Base-by-base conservation (phyloP, 768 basidiomycete genomes). In the Suillus paluster region DNA sequence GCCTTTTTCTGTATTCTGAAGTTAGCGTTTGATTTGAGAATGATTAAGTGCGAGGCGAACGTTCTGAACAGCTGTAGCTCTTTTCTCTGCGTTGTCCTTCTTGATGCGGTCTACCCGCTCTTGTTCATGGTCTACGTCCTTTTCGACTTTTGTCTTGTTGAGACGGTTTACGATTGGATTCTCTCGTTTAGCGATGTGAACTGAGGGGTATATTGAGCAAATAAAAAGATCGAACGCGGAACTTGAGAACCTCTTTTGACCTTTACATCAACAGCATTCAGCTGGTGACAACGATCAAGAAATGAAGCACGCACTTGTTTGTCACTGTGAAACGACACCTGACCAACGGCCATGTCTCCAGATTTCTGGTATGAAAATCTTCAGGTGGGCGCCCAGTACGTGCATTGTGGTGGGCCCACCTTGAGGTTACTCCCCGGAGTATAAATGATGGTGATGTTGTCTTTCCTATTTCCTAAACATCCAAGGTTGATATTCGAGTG, bases 321-420 rank as follows among this genome's bases (percentile, higher is more conserved):
- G 70, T 97, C 94, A 60, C 81, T 91, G 66, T 98, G 92, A 74
- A 99, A 99, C 0, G 94, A 92, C 0, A 99, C 97, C 70, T 95
- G 91, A 0, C 97, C 97, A 4, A 97, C 89, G 3, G 94, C 95
- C 95, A 97, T 98, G 71, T 97, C 95, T 4, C 97, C 97, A 8
- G 92, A 90, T 94, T 99, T 99, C 93, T 96, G 69, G 11, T 17
- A 49, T 21, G 3, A 53, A 54, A n/a, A n/a, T 44, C 27, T 23
- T 27, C n/a, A 44, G 42, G 39, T 19, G 21, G 54, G 21, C 7
- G 7, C 17, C 68, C 53, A 68, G 42, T 19, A 17, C 9, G 11
- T 21, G 19, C 5, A 19, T 30, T 57, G 1, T 54, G 41, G 54
- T 45, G 41, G 36, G 10, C 23, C 17, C 55, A 94, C 94, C 87